phyloP scores from a whole-genome alignment of 2,329 filamentous ascomycete species.

The Diaporthe eres region DNA sequence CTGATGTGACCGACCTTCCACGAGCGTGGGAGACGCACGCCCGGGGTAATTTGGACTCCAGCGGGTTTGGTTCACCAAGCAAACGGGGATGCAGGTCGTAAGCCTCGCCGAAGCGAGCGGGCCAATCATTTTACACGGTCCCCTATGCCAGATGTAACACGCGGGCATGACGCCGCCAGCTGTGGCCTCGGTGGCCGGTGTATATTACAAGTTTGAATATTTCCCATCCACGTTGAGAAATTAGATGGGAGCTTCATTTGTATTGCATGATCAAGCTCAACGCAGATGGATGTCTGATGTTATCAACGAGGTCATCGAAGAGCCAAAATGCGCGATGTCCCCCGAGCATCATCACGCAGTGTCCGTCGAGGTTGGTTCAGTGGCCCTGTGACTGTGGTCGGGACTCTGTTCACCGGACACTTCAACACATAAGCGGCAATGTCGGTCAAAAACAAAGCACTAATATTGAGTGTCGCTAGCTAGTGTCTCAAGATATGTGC shows the following conservation, averaged over 20 bases:
- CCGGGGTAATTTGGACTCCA: not conserved
- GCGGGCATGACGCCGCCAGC: not conserved
- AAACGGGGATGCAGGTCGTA: conserved; percentile 9
- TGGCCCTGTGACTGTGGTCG: not conserved
- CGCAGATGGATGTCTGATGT: not conserved
- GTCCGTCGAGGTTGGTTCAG: no score
- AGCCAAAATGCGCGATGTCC: not conserved
- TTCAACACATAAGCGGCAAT: no score
- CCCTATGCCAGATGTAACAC: not conserved
- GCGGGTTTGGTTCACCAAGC: not conserved
- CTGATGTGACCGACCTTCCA: not conserved
- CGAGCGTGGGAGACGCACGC: not conserved
- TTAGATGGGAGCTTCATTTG: not conserved
- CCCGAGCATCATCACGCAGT: no score
- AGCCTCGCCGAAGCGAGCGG: conserved; percentile 16
- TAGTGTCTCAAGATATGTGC: not conserved
- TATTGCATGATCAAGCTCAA: not conserved
- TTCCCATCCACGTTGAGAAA: no score
- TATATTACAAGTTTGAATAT: not conserved
- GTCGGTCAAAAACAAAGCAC: not conserved
- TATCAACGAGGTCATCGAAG: not conserved
- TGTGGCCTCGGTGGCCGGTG: not conserved
- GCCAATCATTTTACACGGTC: conserved; percentile 32
- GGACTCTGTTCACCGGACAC: not conserved
- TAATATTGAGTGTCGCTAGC: conserved; percentile 26